Base-by-base conservation (phyloP, 331 rosid genomes). In the Stylosanthes scabra region DNA sequence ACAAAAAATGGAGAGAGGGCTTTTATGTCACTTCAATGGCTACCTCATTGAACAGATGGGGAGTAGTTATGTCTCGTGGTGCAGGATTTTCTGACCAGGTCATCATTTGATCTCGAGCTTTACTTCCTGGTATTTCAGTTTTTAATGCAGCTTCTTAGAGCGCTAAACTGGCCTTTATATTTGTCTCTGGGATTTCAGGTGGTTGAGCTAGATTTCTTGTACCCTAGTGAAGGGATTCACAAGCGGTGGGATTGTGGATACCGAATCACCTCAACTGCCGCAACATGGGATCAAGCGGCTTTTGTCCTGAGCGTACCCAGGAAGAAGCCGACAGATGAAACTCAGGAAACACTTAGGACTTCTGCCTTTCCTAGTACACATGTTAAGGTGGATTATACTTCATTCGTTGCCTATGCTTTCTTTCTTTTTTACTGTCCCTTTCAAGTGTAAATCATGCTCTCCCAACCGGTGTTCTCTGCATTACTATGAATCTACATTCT, bases 171-270 rank as follows among this genome's bases (percentile, higher is more conserved):
- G 25, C 45, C 11, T 29, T 37, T 15, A 28, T 55, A 59, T 15
- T 63, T 46, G 44, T 12, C 16, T 68, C 5, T 56, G 49, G 58
- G 37, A 57, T 83, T 76, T 71, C 91, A 94, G 99, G 97, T 88
- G 37, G 90, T 94, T 25, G 99, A 94, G 74, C 81, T 91, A 63
- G 99, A 94, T 77, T 94, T 94, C 79, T 88, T 84, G 55, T 91
- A 91, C 76, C 99, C 99, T 2, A 89, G 99, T 9, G 99, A 94
- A 81, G 99, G 99, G 55, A 88, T 94, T 80, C 97, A 87, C 81
- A 83, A 80, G 71, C 89, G 93, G 10, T 94, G 99, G 99, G 97
- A 87, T 46, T 27, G 3, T 11, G 97, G 99, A 68, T 90, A 84
- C 72, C 87, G 96, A 69, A 94, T 94, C 66, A 94, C 99, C 31